Base-by-base conservation (phyloP, 495 filamentous ascomycete genomes). In the Podospora fimiseda region DNA sequence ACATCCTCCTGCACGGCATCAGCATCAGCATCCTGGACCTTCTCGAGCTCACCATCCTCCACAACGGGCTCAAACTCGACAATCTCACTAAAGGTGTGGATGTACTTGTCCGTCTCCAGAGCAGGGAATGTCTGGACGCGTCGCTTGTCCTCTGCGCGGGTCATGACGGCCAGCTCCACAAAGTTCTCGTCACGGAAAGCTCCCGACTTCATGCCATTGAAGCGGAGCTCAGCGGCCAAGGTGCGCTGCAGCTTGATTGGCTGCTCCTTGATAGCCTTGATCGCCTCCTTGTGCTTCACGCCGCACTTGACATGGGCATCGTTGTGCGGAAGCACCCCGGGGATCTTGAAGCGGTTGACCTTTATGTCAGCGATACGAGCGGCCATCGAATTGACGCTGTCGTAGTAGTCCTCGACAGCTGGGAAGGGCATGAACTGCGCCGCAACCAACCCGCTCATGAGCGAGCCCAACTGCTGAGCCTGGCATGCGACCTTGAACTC, bases 271-370 rank as follows among this genome's bases (percentile, higher is more conserved):
- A 51, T 40, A 7, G 23, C 18, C 11, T 46, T 23, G 3, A 59
- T 36, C 1, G 48, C 30, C 22, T 62, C 37, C 15, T 45, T 19
- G 24, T 55, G 50, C 0, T 54, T 16, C 15, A 60, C 42, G 40
- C 62, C 62, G 23, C 62, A 65, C 23, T 33, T 55, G 5, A 8
- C 13, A 37, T 65, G 62, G 24, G 9, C 27, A 30, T 62, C 60
- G 1, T 38, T 7, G 19, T 62, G 57, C 1, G 55, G 53, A 2
- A 22, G 39, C 4, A 20, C 27, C 1, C 49, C 53, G 0, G 57
- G 60, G 2, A 60, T 4, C 48, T 58, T 62, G 57, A 46, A 60
- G 1, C 51, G 57, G 5, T 7, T 4, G 11, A 60, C 45, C 43
- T 54, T 59, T 20, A 65, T n/a, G n/a, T n/a, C n/a, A n/a, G n/a